Evolutionary conservation across 1,139 yeast species (phyloP).

Genomic region (Blastobotrys aristatus): DNA sequence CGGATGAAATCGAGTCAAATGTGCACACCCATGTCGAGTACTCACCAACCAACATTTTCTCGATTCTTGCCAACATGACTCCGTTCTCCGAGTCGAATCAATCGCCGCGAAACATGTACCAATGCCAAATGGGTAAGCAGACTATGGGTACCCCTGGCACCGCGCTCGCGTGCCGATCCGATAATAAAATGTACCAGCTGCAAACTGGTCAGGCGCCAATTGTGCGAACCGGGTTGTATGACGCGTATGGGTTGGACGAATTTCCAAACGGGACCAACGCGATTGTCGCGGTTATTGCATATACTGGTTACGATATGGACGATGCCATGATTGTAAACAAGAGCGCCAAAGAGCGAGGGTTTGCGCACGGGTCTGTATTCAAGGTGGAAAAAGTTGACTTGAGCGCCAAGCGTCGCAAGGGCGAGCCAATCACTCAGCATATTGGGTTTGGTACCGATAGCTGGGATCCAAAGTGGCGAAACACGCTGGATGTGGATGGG

Average conservation of each 20-base stretch:
- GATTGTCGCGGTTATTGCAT: constrained; percentile 96
- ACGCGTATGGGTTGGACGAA: constrained; percentile 95
- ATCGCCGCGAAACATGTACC: constrained; percentile 99
- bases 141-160: constrained; percentile 99
- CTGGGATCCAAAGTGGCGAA: constrained; percentile 89
- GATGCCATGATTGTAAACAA: constrained; percentile 98
- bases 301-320: constrained; percentile 99
- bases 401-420: constrained; percentile 71
- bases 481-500: constrained; percentile 87
- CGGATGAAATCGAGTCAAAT: constrained; percentile 78
- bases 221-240: constrained; percentile 89
- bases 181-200: constrained; percentile 85
- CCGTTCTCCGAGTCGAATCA: constrained; percentile 98
- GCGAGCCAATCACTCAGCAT: constrained; percentile 92
- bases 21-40: constrained; percentile 91
- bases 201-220: constrained; percentile 99
- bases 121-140: constrained; percentile 99
- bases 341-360: constrained; percentile 96
- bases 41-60: constrained; percentile 88
- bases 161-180: constrained; percentile 86
- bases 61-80: constrained; percentile 91
- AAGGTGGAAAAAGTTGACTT: constrained; percentile 91
- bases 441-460: constrained; percentile 91
- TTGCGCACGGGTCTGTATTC: constrained; percentile 94
- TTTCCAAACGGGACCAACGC: constrained; percentile 99